Conservation (phyloP, 768 basidiomycete species). For the Melanogaster broomeanus region DNA sequence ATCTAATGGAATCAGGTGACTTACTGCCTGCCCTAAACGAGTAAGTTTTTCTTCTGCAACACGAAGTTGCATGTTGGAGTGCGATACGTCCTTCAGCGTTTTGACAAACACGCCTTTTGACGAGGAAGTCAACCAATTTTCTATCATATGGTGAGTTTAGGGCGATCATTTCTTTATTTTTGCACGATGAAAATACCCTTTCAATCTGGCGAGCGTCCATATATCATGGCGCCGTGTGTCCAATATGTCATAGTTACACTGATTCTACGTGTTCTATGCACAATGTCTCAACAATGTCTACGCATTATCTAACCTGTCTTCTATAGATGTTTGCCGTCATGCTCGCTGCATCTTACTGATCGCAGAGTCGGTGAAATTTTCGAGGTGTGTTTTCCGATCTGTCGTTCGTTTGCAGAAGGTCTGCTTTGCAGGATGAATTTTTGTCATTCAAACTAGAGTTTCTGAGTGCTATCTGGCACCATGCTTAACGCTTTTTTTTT, state of each 20-base stretch:
- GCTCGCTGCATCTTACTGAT: not conserved
- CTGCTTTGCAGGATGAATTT: constrained; percentile 50
- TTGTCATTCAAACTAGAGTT: constrained; percentile 89
- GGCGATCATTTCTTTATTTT: not conserved
- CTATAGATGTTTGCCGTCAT: constrained; percentile 6
- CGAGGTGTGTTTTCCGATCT: constrained; percentile 17
- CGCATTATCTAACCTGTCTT: constrained; percentile 7
- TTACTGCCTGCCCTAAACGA: constrained; percentile 12
- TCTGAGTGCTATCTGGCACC: constrained; percentile 69
- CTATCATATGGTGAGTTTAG: constrained; percentile 11
- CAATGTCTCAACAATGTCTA: not conserved
- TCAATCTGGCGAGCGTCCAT: constrained; percentile 49
- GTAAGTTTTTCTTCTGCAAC: no score
- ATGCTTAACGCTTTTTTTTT: constrained; percentile 59
- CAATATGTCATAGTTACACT: constrained; percentile 93
- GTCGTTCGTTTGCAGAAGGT: constrained; percentile 4
- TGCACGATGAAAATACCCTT: constrained; percentile 56
- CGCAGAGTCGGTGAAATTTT: no score
- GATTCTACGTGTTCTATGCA: constrained; percentile 47
- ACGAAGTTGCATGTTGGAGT: no score
- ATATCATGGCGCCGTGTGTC: constrained; percentile 51
- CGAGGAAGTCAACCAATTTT: not conserved
- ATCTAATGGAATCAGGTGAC: no score
- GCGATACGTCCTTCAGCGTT: no score
- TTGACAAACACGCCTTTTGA: not conserved